Evolutionary conservation across 306 rosid species (phyloP), one percentile per base, ranked within the genome.

Genomic region (Vigna trinervia): DNA sequence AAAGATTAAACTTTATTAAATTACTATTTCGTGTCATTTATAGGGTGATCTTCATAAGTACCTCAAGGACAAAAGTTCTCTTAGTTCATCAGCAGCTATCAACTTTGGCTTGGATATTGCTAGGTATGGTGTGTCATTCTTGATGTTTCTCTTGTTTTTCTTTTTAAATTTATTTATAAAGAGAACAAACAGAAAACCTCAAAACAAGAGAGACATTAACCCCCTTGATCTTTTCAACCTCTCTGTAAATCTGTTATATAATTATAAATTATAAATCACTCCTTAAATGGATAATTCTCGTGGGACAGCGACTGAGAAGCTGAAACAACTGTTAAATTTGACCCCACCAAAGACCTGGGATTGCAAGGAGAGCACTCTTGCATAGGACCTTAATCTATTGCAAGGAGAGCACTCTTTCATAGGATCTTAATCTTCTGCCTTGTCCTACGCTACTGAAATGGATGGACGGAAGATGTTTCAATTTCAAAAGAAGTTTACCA

Each of bases 31-130:
- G 5, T 81, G 61, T 77, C 68, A 57, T 74, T 66, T 81, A 23
- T 80, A 93, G 98, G 98, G 98, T 32, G 98, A 93, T 87, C 98
- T 93, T 84, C 96, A 93, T 79, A 93, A 88, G 32, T 86, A 91
- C 87, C 98, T 93, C 63, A 93, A 93, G 89, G 98, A 91, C 15
- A 93, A 85, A 85, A 90, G 98, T 67, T 71, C 92, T 8, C 89
- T 93, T 62, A 88, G 83, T 84, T 90, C 95, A 75, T 71, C 87
- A 73, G 85, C 88, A 19, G 96, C 96, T 56, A 30, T 93, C 81
- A 89, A 78, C 79, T 93, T 93, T 86, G 96, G 90, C 62, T 72
- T 91, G 89, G 98, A 89, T 86, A 93, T 93, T 13, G 98, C 98
- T 74, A 85, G 96, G 95, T 93, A 81, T 30, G 20, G 8, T 75